Evolutionary conservation across 768 basidiomycete genomes (phyloP).

Genomic region (Ramaria sp.): DNA sequence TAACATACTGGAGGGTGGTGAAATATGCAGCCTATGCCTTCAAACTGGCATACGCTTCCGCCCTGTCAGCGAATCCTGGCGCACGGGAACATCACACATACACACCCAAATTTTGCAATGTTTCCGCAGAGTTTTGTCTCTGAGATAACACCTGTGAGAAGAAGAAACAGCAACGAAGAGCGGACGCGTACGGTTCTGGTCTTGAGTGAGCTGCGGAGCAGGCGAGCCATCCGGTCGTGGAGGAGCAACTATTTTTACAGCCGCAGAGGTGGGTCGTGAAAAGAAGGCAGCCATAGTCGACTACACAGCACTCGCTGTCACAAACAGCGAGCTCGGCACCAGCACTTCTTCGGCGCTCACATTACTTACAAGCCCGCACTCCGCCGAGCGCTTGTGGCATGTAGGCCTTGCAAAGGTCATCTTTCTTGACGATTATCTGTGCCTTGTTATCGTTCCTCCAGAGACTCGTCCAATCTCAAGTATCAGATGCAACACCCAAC

Average conservation of each 20-base stretch:
- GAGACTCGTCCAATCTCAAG: slow-evolving; percentile 66
- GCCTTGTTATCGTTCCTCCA: slow-evolving; percentile 31
- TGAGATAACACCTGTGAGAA: slow-evolving; percentile 19
- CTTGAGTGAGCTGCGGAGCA: slow-evolving; percentile 14
- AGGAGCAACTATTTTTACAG: slow-evolving; percentile 66
- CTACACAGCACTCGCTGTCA: background rate
- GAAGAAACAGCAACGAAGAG: slow-evolving; percentile 3
- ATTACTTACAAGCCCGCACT: background rate
- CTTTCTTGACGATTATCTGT: background rate
- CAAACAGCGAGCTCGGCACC: background rate
- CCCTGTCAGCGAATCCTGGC: slow-evolving; percentile 10
- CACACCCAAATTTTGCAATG: slow-evolving; percentile 80
- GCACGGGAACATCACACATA: background rate
- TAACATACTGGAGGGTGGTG: slow-evolving; percentile 61
- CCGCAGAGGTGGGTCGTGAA: slow-evolving; percentile 29
- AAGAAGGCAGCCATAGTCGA: slow-evolving; percentile 10
- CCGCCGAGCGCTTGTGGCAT: background rate
- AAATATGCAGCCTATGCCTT: slow-evolving; percentile 80
- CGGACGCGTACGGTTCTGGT: slow-evolving; percentile 45
- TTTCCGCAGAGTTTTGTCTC: slow-evolving; percentile 82
- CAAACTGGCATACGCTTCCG: slow-evolving; percentile 65
- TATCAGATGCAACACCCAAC: slow-evolving; percentile 51
- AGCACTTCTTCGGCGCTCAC: background rate
- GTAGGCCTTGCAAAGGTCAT: background rate
- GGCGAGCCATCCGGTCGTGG: slow-evolving; percentile 14